These are phyloP conservation scores for Cucurbitaria berberidis DNA, from an alignment of 2,329 filamentous ascomycete species.

Conservation along the genomic window DNA sequence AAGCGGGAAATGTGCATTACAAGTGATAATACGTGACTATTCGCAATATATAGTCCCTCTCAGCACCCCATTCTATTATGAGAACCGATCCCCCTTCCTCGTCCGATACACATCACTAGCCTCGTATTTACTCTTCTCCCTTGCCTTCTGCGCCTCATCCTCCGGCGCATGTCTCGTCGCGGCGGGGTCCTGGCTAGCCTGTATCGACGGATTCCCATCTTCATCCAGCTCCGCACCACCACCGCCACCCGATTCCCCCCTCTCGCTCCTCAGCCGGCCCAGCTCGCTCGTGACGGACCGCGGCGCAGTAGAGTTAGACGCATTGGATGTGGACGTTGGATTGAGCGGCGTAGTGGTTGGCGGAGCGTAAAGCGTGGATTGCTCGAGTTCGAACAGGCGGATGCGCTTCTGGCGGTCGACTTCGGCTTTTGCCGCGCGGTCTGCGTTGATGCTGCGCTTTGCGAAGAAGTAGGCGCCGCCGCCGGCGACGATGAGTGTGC, in stretches of 20 bases:
- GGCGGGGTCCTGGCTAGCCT: constrained; percentile 80
- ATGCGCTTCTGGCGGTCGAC: constrained; percentile 42
- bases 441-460: constrained; percentile 91
- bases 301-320: constrained; percentile 17
- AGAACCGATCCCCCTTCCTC: constrained; percentile 84
- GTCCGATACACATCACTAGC: constrained; percentile 75
- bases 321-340: constrained; percentile 12
- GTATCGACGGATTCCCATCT: constrained; percentile 67
- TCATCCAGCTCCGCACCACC: constrained; percentile 17
- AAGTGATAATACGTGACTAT: neutral
- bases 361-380: too few species aligned
- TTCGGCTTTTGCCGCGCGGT: constrained; percentile 76
- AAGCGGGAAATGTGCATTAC: neutral
- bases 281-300: constrained; percentile 10
- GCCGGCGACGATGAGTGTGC: constrained; percentile 81
- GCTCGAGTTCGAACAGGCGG: constrained; percentile 42
- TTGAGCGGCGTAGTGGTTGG: constrained; percentile 15
- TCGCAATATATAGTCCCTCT: too few species aligned
- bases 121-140: constrained; percentile 91
- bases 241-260: constrained; percentile 12
- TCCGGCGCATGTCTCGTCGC: constrained; percentile 81
- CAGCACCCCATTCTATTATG: constrained; percentile 17
- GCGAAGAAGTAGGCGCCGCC: constrained; percentile 95
- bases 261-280: constrained; percentile 13
- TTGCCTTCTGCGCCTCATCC: constrained; percentile 68